A percentile compares a stretch with the other conserved stretches of the same genome.
Evolutionary conservation across 2,329 filamentous ascomycete species (phyloP).

Genomic region (Aspergillus jensenii): DNA sequence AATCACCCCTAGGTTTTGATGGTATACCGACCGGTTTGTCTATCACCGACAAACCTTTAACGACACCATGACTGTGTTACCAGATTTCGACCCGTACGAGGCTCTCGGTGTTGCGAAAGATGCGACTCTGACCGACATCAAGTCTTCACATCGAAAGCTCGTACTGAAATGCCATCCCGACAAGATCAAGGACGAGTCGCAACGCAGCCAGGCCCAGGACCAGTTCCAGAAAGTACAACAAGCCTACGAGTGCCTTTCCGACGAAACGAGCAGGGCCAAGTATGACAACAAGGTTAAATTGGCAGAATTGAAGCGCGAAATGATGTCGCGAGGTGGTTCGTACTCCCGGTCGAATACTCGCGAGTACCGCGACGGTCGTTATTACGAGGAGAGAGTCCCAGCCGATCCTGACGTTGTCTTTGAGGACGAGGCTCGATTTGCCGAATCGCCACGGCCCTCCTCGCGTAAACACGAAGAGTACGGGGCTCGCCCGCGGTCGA

Average conservation of each 20-base stretch:
- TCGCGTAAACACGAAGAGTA: constrained; percentile 43
- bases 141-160: constrained; percentile 78
- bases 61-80: constrained; percentile 27
- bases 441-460: constrained; percentile 38
- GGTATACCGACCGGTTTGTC: constrained; percentile 20
- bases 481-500: constrained; percentile 33
- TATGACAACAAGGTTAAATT: constrained; percentile 77
- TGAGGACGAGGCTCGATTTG: constrained; percentile 38
- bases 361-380: constrained; percentile 42
- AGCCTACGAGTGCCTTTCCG: constrained; percentile 85
- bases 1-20: constrained; percentile 5
- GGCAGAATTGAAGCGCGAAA: constrained; percentile 62
- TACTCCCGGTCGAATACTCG: constrained; percentile 27
- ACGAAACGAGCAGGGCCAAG: constrained; percentile 68
- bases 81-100: constrained; percentile 71
- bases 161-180: constrained; percentile 88
- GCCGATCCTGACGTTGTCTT: constrained; percentile 29
- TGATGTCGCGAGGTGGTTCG: constrained; percentile 45
- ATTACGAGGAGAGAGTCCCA: constrained; percentile 47
- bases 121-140: constrained; percentile 70
- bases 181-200: constrained; percentile 75
- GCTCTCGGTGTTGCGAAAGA: constrained; percentile 71
- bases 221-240: constrained; percentile 92
- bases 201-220: constrained; percentile 76
- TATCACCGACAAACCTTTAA: constrained; percentile 9